Conservation (phyloP, 371 early-diverging fungal species). For the Dichotomocladium elegans region DNA sequence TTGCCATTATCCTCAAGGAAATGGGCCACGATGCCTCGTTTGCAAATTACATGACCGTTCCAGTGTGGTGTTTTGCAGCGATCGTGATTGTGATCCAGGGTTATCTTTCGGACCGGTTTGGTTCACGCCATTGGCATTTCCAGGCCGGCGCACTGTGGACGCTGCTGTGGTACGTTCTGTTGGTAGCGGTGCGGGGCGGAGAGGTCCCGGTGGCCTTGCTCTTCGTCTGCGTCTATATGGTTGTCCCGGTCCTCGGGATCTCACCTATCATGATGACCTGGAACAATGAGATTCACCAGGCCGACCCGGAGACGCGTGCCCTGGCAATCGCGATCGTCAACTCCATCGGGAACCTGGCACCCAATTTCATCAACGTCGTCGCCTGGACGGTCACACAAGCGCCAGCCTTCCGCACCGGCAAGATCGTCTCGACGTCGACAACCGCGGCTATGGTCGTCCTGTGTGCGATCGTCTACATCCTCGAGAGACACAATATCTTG, state of each 20-base stretch:
- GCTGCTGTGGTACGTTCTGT: conserved; percentile 46
- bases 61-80: conserved; percentile 39
- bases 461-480: conserved; percentile 9
- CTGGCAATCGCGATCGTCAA: conserved; percentile 41
- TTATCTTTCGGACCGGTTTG: conserved; percentile 28
- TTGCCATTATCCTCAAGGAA: conserved; percentile 33
- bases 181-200: conserved; percentile 49
- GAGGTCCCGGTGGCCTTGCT: conserved; percentile 23
- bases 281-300: conserved; percentile 32
- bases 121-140: conserved; percentile 37
- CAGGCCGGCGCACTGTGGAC: conserved; percentile 31
- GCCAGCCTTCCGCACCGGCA: conserved; percentile 21
- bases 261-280: conserved; percentile 40
- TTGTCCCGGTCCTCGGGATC: conserved; percentile 28
- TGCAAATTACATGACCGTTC: conserved; percentile 44
- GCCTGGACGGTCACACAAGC: conserved; percentile 23
- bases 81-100: conserved; percentile 39
- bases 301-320: conserved; percentile 32
- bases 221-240: conserved; percentile 30
- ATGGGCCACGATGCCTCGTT: conserved; percentile 27
- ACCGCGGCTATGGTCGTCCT: conserved; percentile 27
- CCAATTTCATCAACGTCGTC: conserved; percentile 33
- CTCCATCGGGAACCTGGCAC: conserved; percentile 33
- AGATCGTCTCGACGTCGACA: conserved; percentile 31
- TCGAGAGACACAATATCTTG: conserved; percentile 22